These are phyloP conservation scores for Peribolospora kevripleyi DNA, from an alignment of 768 basidiomycete species.

Conservation along the genomic window DNA sequence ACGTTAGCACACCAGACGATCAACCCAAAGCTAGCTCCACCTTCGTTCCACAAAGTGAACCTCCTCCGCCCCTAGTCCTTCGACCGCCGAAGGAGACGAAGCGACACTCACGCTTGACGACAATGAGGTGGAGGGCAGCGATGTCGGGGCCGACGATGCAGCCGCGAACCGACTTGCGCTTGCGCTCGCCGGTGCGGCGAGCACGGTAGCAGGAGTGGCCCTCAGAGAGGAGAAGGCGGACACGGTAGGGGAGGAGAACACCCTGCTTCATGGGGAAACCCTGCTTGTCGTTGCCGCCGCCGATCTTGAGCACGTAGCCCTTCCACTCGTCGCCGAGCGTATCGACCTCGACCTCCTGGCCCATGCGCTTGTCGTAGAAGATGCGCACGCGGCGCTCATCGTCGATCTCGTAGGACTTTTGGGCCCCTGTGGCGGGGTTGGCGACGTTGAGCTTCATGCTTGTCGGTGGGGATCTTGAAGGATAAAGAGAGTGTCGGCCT, in stretches of 20 bases:
- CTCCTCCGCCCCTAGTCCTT: too few species aligned
- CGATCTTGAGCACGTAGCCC: conserved; percentile 89
- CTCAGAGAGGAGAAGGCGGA: conserved; percentile 73
- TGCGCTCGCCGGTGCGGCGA: conserved; percentile 81
- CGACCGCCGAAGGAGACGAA: too few species aligned
- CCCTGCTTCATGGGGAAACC: conserved; percentile 99
- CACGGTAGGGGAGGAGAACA: conserved; percentile 81
- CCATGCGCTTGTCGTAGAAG: conserved; percentile 93
- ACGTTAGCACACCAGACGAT: too few species aligned
- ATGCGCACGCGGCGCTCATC: conserved; percentile 75
- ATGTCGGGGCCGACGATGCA: conserved; percentile 97
- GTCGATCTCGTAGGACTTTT: conserved; percentile 86
- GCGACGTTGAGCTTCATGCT: conserved; percentile 97
- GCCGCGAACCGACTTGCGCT: conserved; percentile 94
- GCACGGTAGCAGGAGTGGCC: conserved; percentile 95
- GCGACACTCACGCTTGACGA: conserved; percentile 39
- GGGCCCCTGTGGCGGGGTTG: conserved; percentile 89
- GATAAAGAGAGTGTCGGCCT: not conserved
- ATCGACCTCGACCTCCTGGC: conserved; percentile 82
- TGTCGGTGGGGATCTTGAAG: not conserved
- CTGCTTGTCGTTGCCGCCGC: conserved; percentile 95
- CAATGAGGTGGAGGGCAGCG: conserved; percentile 71
- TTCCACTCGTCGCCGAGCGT: conserved; percentile 83
- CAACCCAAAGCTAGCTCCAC: too few species aligned
- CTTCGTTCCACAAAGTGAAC: too few species aligned